Percentiles rank a stretch among this genome's conserved stretches.
Conservation (phyloP, 345 rosid species). For the Arabidopsis arenosa region DNA sequence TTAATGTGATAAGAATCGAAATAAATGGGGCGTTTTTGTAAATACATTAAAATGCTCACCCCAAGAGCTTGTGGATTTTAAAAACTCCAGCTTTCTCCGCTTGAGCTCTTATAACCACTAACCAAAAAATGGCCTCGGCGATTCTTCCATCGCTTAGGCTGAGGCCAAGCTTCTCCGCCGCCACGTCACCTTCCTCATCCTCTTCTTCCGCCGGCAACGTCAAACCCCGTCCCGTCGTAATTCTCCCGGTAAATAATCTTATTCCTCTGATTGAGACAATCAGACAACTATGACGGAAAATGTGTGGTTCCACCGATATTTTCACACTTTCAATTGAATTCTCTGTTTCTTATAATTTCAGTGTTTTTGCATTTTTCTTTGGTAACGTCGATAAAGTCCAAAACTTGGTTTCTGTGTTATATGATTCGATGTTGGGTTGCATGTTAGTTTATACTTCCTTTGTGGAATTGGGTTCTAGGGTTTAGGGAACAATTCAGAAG, state of each 20-base stretch:
- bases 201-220: conserved; percentile 32
- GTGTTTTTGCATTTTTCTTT: not conserved
- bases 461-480: conserved; percentile 55
- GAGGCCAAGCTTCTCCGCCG: conserved; percentile 44
- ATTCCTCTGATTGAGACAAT: not conserved
- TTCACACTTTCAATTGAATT: not conserved
- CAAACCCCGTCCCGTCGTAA: conserved; percentile 71
- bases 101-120: conserved; percentile 39
- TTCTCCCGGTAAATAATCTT: conserved; percentile 71
- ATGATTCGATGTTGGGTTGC: conserved; percentile 6
- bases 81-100: conserved; percentile 18
- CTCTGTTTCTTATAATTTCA: not conserved
- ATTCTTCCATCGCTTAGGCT: conserved; percentile 50
- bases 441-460: not conserved
- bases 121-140: conserved; percentile 53
- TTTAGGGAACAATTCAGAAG: conserved; percentile 83
- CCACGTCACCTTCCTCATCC: conserved; percentile 33
- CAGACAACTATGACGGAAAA: not conserved
- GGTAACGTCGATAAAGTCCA: conserved; percentile 1
- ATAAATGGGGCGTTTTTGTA: conserved; percentile 3
- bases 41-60: conserved; percentile 1
- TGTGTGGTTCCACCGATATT: conserved; percentile 2
- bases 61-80: conserved; percentile 28
- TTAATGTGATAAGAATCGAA: not conserved
- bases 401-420: conserved; percentile 14